Evolutionary conservation across 331 rosid species (phyloP), one percentile per base, ranked within the genome.

Genomic region (Dryas integrifolia): DNA sequence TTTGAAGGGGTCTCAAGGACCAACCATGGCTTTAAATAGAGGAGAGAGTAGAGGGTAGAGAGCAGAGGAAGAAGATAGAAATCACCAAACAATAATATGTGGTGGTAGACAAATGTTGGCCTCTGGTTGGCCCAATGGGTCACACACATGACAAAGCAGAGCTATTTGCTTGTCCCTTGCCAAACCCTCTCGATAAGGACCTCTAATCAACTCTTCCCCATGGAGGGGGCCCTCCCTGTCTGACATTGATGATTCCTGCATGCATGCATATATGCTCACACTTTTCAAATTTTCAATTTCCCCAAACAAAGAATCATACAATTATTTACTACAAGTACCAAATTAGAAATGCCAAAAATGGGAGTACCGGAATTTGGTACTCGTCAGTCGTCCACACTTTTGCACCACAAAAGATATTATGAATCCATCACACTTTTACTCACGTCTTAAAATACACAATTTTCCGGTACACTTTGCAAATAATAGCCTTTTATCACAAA

Each of bases 31-130:
- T 46, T 69, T 58, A 78, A 65, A 71, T 74, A 80, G 79, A 73
- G 43, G 65, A 58, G 26, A 65, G 5, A 6, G 48, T 8, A 16
- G 49, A 26, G 55, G 66, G 67, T 21, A 69, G 72, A 16, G 24
- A 39, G 51, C 16, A 2, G 76, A 56, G 24, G 67, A 62, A 84
- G 87, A 91, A 30, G 35, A 30, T 30, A 57, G 66, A 35, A 0
- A 10, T 16, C 12, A 9, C 35, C 5, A 81, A 78, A 57, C 53
- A 82, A 75, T 55, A 55, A 58, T 26, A 30, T 88, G 96, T 86
- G 95, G 98, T 86, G 84, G 78, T 77, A 82, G 86, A 68, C 77
- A 75, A 60, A 62, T 74, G 85, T 35, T 80, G 91, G 82, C 76
- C 86, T 76, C 72, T 76, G 72, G 80, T 78, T 77, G 78, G 69